Evolutionary conservation across 179 eudicot species (phyloP).

Genomic region (Corrigiola litoralis): DNA sequence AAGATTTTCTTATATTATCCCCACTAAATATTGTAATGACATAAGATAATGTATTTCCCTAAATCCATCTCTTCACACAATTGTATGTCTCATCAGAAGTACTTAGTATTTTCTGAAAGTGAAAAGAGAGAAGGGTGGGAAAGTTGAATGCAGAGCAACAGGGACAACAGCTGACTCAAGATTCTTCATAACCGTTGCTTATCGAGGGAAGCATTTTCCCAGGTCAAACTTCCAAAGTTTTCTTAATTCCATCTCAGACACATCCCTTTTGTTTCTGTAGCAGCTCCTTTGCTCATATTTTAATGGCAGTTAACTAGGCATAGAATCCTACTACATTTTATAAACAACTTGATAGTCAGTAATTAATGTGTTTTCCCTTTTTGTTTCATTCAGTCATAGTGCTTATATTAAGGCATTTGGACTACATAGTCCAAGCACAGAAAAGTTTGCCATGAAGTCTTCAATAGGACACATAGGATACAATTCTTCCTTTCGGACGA

Average conservation of each 20-base stretch:
- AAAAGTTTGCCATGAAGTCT: constrained; percentile 15
- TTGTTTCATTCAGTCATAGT: constrained; percentile 32
- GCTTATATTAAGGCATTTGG: constrained; percentile 8
- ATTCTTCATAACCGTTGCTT: constrained; percentile 27
- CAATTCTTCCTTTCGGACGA: background rate
- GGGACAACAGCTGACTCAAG: constrained; percentile 35
- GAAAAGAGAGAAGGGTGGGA: background rate
- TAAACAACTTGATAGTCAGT: constrained; percentile 21
- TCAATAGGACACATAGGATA: background rate
- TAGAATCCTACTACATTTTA: constrained; percentile 20
- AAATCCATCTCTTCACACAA: constrained; percentile 25
- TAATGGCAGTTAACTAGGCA: constrained; percentile 9
- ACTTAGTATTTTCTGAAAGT: background rate
- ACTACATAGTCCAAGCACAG: constrained; percentile 13
- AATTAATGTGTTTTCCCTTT: constrained; percentile 32
- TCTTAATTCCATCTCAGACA: constrained; percentile 12
- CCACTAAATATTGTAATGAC: constrained; percentile 15
- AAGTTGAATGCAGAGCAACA: constrained; percentile 16
- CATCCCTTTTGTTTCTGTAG: constrained; percentile 20
- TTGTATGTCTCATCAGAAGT: constrained; percentile 27
- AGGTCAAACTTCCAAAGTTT: constrained; percentile 32
- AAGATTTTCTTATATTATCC: constrained; percentile 22
- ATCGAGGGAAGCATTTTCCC: constrained; percentile 31
- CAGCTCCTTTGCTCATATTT: constrained; percentile 5
- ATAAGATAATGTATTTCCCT: constrained; percentile 24